Percentiles rank a stretch among this genome's conserved stretches.
These are phyloP conservation scores for Omphalea diandra DNA, from an alignment of 441 rosid species.

Conservation along the genomic window DNA sequence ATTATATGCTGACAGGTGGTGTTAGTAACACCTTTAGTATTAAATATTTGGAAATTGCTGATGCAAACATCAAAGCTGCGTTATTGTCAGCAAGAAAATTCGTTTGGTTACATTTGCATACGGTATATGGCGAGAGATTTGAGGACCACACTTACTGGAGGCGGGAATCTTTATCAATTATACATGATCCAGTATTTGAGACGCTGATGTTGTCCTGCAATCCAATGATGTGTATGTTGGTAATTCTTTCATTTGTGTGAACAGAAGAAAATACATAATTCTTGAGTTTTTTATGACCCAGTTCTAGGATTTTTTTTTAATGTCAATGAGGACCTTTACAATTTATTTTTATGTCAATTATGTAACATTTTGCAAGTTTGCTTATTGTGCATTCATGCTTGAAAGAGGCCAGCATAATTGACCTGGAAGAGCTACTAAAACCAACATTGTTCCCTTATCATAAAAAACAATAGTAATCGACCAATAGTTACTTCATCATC, in stretches of 20 bases:
- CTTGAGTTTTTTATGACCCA: no score
- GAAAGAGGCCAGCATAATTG: neutral
- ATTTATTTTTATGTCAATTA: neutral
- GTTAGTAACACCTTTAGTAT: neutral
- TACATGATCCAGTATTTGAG: neutral
- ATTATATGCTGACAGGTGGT: neutral
- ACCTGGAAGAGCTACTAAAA: neutral
- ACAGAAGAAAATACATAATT: neutral
- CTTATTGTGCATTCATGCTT: neutral
- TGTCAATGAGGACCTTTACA: neutral
- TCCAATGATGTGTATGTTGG: neutral
- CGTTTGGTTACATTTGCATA: neutral
- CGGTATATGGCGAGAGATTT: conserved; percentile 1
- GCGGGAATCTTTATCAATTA: neutral
- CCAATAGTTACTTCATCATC: no score
- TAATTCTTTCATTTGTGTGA: conserved; percentile 21
- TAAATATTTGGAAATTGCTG: neutral
- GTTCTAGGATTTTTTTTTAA: neutral
- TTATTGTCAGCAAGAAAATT: neutral
- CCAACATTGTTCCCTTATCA: no score
- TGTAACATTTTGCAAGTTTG: neutral
- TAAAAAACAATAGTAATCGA: no score
- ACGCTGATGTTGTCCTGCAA: neutral
- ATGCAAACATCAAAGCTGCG: neutral
- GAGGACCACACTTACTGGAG: neutral